Evolutionary conservation across 2,329 filamentous ascomycete genomes (phyloP), one percentile per base, ranked within the genome.

Genomic region (Stemphylium beticola): DNA sequence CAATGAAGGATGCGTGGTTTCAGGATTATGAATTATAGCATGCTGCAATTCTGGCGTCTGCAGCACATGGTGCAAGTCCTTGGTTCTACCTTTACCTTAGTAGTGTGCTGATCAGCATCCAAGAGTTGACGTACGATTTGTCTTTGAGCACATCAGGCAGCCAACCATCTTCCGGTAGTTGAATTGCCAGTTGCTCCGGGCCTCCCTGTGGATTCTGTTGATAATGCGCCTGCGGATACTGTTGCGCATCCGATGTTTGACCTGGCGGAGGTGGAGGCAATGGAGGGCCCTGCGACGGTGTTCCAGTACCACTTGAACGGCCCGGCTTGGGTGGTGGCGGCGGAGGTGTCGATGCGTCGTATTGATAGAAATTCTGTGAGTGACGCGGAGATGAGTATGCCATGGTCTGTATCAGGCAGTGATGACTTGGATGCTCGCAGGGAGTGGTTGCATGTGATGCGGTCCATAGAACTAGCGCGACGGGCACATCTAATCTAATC

Each of bases 81-180:
- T 84, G 66, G 92, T 93, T 46, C 92, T 91, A 70, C 62, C 47
- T 41, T 4, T 49, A 49, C 48, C 60, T 70, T 55, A 69, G 60
- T 43, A 55, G 31, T 26, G 29, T 31, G 33, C 36, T 34, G 31
- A 20, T 40, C 53, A 41, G 54, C 26, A 64, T 60, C 58, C 58
- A 32, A 56, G 37, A 41, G 49, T 53, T 62, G 56, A 78, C 85
- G 61, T 79, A 96, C 92, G 90, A 87, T 79, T 95, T 96, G 68
- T 95, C 90, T 68, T 90, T 85, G 2, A 97, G 78, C 11, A 86
- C 78, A 56, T 85, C 83, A 1, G 92, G 92, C 2, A 96, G 81
- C 92, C 92, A 96, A 59, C 87, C 84, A 47, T 90, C 86, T 39
- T 77, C 75, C n/a, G 77, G 76, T 49, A 67, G 67, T 50, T 64